Evolutionary conservation across 306 rosid genomes (phyloP), one percentile per base, ranked within the genome.

Genomic region (Biancaea sappan): DNA sequence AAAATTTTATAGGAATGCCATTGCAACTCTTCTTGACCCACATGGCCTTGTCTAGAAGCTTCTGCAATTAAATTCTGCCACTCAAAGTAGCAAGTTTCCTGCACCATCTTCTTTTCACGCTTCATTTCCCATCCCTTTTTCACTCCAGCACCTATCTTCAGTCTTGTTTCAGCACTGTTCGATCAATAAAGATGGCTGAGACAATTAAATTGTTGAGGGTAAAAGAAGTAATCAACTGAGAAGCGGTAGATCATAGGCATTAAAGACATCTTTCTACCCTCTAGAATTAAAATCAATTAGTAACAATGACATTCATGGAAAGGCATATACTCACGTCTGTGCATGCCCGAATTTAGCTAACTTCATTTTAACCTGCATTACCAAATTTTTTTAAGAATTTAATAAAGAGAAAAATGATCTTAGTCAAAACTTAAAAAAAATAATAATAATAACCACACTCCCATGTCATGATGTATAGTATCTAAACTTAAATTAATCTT

Each of bases 51-150:
- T 82, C 90, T 90, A 43, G 97, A 84, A 81, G 96, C 92, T 77
- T 86, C 85, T 32, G 96, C 96, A 79, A 94, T 87, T 70, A 92
- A 84, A 75, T 90, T 86, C 80, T 87, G 92, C 98, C 96, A 94
- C 69, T 92, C 92, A 50, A 76, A 87, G 87, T 62, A 61, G 86
- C 96, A 92, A 77, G 69, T 66, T 78, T 90, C 96, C 85, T 90
- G 96, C 73, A 83, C 60, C 70, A 37, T 67, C 72, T 83, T 84
- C 82, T 18, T 87, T 81, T 78, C 76, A 35, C 88, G 95, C 75
- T 79, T 86, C 78, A 50, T 83, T 85, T 83, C 83, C 95, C 97
- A 90, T 73, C 93, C 85, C 71, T 78, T 81, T 81, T 73, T 89
- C 40, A 94, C 96, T 61, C 96, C 96, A 66, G 47, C 82, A n/a